Evolutionary conservation across 2,329 filamentous ascomycete species (phyloP).

Genomic region (Fusarium sp.): DNA sequence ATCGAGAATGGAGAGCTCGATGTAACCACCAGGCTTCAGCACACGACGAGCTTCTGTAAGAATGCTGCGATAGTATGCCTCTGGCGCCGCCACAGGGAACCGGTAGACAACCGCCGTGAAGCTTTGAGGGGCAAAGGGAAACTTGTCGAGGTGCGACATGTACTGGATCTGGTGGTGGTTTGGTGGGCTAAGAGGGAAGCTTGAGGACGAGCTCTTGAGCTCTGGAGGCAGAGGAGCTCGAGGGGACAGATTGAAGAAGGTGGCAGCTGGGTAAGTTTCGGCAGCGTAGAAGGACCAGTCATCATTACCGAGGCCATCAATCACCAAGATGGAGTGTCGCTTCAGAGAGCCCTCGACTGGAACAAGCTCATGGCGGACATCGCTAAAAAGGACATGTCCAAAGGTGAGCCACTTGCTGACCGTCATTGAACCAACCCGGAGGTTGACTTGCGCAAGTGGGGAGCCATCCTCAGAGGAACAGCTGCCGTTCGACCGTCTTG

Average conservation of each 20-base stretch:
- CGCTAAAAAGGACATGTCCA: conserved; percentile 85
- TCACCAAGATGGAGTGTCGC: conserved; percentile 76
- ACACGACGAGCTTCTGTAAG: conserved; percentile 82
- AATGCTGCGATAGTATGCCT: conserved; percentile 76
- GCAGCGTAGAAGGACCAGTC: conserved; percentile 91
- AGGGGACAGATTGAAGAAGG: conserved; percentile 81
- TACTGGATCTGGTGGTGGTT: conserved; percentile 84
- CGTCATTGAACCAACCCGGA: conserved; percentile 83
- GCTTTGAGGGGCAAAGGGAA: conserved; percentile 81
- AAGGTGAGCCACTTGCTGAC: conserved; percentile 91
- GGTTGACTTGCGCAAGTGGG: conserved; percentile 77
- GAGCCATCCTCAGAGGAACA: conserved; percentile 68
- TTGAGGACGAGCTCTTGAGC: conserved; percentile 54
- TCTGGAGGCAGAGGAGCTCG: conserved; percentile 63
- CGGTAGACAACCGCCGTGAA: conserved; percentile 82
- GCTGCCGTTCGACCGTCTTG: conserved; percentile 57
- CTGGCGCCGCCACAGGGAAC: conserved; percentile 77
- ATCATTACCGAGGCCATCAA: conserved; percentile 87
- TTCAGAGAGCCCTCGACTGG: conserved; percentile 51
- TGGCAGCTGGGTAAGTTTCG: conserved; percentile 79
- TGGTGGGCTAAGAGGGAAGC: conserved; percentile 67
- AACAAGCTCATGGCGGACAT: conserved; percentile 77
- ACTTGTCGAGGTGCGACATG: conserved; percentile 69
- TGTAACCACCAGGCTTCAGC: conserved; percentile 79
- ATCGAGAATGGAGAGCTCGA: conserved; percentile 84